Base-by-base conservation (phyloP, 2,329 filamentous ascomycete genomes). In the Colletotrichum sansevieriae region DNA sequence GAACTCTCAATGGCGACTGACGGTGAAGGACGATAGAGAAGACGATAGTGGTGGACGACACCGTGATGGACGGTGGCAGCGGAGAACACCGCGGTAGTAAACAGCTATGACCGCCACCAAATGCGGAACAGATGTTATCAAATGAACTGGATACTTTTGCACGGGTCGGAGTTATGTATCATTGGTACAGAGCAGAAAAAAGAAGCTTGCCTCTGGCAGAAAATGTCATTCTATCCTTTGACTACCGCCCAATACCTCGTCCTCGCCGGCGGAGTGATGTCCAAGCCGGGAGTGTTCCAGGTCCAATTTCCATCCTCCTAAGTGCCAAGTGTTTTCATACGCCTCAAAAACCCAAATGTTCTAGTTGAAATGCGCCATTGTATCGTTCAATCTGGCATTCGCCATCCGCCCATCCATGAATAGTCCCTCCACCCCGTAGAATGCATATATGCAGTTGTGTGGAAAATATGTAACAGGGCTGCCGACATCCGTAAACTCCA, bases 161-260 rank as follows among this genome's bases (percentile, higher is more conserved):
- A 68, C 61, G 46, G 65, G 47, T 54, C 54, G 65, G 65, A 68
- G 61, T 68, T 64, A 33, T 54, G 54, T 59, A 55, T 55, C 20
- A 25, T 46, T 39, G 64, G 25, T 25, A 47, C 55, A 65, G 65
- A 65, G 54, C 22, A 22, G 22, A 22, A 22, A 22, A 43, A 47
- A 47, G 41, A 39, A 20, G 41, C 20, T 44, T 59, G 39, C 12
- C 54, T 49, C 33, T 37, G 47, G 33, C 18, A 54, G 47, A 54
- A 41, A 20, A 33, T 33, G 6, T 49, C 37, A 43, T 43, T 47
- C 51, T 60, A 18, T 59, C 35, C 12, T 52, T n/a, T 35, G 33
- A 18, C n/a, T 56, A 41, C 39, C 49, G 60, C 41, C 60, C 41
- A 12, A 41, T 66, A 20, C n/a, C 41, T 33, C 33, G 29, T 18